Conservation (phyloP, 164 flowering plant species). For the Cinnamomum micranthum region DNA sequence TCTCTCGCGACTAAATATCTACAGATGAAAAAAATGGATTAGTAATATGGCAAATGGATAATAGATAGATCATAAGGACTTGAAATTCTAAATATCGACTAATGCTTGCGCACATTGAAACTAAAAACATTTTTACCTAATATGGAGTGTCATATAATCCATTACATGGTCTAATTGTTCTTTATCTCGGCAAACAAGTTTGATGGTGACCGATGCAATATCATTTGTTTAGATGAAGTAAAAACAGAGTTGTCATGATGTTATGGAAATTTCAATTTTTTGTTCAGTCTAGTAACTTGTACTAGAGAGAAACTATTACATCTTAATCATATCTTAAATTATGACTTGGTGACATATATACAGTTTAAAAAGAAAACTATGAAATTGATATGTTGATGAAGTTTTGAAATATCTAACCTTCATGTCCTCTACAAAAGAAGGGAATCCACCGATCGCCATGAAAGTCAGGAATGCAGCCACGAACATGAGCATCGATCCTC, state of each 20-base stretch:
- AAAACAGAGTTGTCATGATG: not conserved
- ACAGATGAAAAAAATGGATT: not conserved
- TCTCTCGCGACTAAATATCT: conserved; percentile 53
- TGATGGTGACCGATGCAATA: too few relatives aligned
- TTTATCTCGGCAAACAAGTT: too few relatives aligned
- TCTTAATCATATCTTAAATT: not conserved
- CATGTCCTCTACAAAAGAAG: conserved; percentile 54
- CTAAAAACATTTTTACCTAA: not conserved
- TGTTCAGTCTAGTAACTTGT: not conserved
- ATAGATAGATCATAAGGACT: not conserved
- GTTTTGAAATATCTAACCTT: conserved; percentile 24
- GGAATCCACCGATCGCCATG: conserved; percentile 58
- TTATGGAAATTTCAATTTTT: not conserved
- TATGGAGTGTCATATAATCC: not conserved
- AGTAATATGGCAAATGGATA: not conserved
- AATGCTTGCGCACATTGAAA: not conserved
- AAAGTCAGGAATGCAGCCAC: conserved; percentile 40
- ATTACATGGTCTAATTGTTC: not conserved
- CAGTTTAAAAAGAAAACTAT: not conserved
- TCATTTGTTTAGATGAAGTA: not conserved
- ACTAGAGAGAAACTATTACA: not conserved
- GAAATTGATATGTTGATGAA: not conserved
- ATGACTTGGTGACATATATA: not conserved
- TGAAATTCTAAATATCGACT: not conserved
- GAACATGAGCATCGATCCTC: conserved; percentile 42